A percentile compares a stretch with the other conserved stretches of the same genome.
Conservation (phyloP, 768 basidiomycete genomes). For the Amanita exitialis region DNA sequence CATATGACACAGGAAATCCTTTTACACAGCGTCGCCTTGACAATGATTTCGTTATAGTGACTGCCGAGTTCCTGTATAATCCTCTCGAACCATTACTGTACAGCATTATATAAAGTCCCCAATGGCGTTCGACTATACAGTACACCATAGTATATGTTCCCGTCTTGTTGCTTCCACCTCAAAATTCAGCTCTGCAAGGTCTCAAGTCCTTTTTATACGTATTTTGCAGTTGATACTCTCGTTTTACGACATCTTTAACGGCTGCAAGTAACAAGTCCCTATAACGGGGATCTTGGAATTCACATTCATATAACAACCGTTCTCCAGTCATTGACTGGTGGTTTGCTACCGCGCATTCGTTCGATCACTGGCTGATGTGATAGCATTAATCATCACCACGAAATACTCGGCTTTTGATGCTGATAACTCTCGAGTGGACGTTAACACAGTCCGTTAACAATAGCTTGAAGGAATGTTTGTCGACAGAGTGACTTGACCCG, state of each 20-base stretch:
- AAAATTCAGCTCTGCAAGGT: conserved; percentile 14
- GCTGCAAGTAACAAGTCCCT: conserved; percentile 1
- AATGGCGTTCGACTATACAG: conserved; percentile 16
- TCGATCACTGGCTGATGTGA: too few relatives aligned
- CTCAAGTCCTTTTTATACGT: conserved; percentile 14
- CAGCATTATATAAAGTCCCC: neutral
- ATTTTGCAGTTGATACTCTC: conserved; percentile 19
- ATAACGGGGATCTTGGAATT: too few relatives aligned
- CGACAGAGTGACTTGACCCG: neutral
- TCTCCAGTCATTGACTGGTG: too few relatives aligned
- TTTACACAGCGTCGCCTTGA: conserved; percentile 1
- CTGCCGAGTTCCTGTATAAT: neutral
- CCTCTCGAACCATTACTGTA: neutral
- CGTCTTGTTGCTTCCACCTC: conserved; percentile 26
- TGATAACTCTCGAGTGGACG: too few relatives aligned
- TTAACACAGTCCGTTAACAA: too few relatives aligned
- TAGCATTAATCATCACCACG: too few relatives aligned
- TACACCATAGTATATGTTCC: conserved; percentile 30
- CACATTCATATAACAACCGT: too few relatives aligned
- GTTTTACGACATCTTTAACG: conserved; percentile 40
- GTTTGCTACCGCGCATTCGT: too few relatives aligned
- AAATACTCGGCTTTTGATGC: too few relatives aligned
- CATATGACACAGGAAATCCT: neutral
- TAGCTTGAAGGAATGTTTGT: too few relatives aligned
- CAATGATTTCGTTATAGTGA: neutral